Conservation (phyloP, 441 rosid species). For the Geranium incanum region DNA sequence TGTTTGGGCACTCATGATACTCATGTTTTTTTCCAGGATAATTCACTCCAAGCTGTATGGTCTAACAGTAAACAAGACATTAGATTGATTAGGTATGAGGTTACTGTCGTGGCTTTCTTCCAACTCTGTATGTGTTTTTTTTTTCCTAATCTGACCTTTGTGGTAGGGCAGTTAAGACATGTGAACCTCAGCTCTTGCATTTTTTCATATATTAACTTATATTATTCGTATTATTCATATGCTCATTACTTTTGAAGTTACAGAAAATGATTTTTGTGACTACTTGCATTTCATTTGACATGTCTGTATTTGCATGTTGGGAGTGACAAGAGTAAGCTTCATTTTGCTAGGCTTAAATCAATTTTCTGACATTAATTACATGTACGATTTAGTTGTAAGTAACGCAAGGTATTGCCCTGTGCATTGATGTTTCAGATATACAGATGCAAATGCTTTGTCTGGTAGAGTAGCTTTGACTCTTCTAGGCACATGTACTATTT, state of each 20-base stretch:
- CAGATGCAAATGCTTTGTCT: background rate
- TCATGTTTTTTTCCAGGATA: conserved; percentile 41
- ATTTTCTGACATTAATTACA: too few species aligned
- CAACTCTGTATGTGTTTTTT: background rate
- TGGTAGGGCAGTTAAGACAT: background rate
- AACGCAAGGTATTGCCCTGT: background rate
- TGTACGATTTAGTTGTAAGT: background rate
- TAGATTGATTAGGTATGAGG: conserved; percentile 49
- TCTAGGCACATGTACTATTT: background rate
- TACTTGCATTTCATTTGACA: background rate
- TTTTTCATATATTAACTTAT: background rate
- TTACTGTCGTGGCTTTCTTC: background rate
- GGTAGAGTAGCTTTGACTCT: background rate
- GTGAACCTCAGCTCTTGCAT: background rate
- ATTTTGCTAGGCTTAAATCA: too few species aligned
- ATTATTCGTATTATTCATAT: background rate
- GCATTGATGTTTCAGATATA: background rate
- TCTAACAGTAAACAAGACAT: conserved; percentile 24
- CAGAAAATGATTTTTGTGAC: background rate
- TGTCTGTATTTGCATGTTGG: too few species aligned
- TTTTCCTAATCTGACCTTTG: background rate
- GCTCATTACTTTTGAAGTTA: background rate
- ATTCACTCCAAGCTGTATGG: conserved; percentile 83
- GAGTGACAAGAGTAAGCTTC: too few species aligned
- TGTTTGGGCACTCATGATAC: background rate